phyloP scores from a whole-genome alignment of 2,329 filamentous ascomycete genomes.

The Fusarium nygamai region DNA sequence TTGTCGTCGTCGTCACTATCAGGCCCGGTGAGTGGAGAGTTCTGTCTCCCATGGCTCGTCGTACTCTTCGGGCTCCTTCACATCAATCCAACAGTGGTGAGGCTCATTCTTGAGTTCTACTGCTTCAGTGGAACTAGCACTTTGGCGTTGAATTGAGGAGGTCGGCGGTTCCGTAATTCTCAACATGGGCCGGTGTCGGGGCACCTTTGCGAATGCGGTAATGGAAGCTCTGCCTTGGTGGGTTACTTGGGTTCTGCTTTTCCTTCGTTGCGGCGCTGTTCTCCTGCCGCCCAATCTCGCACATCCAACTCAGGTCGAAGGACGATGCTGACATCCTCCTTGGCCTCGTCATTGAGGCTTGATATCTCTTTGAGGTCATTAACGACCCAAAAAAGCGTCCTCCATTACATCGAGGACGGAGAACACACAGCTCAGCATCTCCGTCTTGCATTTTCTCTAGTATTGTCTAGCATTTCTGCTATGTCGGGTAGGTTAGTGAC shows the following conservation, averaged over 20 bases:
- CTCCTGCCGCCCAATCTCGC: background rate
- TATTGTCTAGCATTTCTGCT: no score
- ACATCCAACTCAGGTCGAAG: no score
- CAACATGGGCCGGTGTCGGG: background rate
- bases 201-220: background rate
- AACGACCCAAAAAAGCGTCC: no score
- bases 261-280: background rate
- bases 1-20: background rate
- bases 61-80: background rate
- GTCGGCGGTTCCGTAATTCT: background rate
- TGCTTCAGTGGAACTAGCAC: background rate
- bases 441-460: no score
- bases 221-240: background rate
- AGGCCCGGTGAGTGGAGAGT: background rate
- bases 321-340: no score
- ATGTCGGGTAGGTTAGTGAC: no score
- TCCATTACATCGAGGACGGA: background rate
- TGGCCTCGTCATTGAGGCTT: no score
- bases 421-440: background rate
- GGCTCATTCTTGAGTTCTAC: background rate
- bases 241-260: background rate
- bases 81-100: background rate
- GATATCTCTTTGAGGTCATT: no score
- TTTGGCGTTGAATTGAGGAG: background rate
- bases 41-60: background rate